These are phyloP conservation scores for Fusarium odoratissimum DNA, from an alignment of 2,329 filamentous ascomycete genomes.

Conservation along the genomic window DNA sequence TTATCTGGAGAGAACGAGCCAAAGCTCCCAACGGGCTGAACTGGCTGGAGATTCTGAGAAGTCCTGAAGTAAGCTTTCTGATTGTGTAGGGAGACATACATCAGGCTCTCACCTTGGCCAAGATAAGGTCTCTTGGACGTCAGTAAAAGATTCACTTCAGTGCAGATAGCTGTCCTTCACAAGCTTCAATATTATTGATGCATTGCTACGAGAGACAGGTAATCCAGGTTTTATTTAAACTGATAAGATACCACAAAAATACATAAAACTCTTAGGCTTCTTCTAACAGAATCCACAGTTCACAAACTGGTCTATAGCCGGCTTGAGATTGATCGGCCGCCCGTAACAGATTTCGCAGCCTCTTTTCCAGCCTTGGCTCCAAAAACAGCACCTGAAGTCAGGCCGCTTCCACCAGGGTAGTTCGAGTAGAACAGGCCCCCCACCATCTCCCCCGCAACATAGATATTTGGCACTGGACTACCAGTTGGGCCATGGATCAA, in stretches of 20 bases:
- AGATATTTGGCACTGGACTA: not conserved
- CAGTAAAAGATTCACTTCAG: not conserved
- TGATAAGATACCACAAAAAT: rapidly evolving
- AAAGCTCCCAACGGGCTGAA: not conserved
- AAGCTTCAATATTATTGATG: rapidly evolving
- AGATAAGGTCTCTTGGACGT: rapidly evolving
- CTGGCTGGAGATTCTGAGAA: slow-evolving; percentile 17
- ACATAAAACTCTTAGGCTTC: rapidly evolving
- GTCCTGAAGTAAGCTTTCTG: slow-evolving; percentile 9
- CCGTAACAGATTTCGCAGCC: not conserved
- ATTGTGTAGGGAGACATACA: not conserved
- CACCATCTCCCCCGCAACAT: slow-evolving; percentile 14
- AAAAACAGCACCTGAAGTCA: slow-evolving; percentile 18
- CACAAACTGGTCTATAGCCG: not conserved
- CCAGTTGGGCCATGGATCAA: not conserved
- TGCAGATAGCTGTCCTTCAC: not conserved
- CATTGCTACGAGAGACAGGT: no score
- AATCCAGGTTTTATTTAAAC: no score
- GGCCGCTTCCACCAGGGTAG: slow-evolving; percentile 12
- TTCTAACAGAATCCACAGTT: not conserved
- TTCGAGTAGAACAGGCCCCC: slow-evolving; percentile 15
- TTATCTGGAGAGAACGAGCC: not conserved
- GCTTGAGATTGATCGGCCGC: not conserved
- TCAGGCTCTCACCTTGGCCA: not conserved
- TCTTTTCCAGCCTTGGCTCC: slow-evolving; percentile 10